These are phyloP conservation scores for Metschnikowia baotianmanensis DNA, from an alignment of 805 yeast species.

Conservation along the genomic window DNA sequence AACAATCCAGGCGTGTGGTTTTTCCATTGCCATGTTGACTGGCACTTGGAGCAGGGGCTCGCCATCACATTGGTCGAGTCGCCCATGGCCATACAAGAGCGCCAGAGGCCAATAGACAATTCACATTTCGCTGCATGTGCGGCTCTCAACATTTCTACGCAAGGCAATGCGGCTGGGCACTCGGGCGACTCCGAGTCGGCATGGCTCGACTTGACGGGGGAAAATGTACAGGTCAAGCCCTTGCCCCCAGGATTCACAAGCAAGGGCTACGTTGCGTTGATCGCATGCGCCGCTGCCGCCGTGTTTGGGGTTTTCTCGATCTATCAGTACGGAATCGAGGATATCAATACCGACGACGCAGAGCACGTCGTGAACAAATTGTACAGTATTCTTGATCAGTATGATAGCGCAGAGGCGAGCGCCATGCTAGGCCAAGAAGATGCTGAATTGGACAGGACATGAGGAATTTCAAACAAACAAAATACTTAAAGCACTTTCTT, in stretches of 20 bases:
- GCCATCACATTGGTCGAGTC: constrained; percentile 72
- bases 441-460: neutral
- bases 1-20: constrained; percentile 94
- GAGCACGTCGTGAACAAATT: constrained; percentile 39
- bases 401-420: constrained; percentile 20
- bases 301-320: constrained; percentile 60
- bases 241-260: constrained; percentile 69
- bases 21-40: constrained; percentile 88
- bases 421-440: constrained; percentile 12
- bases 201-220: constrained; percentile 60
- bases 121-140: constrained; percentile 52
- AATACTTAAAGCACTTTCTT: too few relatives aligned
- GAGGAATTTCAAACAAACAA: neutral
- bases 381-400: constrained; percentile 28
- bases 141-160: constrained; percentile 41
- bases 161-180: constrained; percentile 70
- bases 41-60: constrained; percentile 82
- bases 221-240: constrained; percentile 56
- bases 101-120: constrained; percentile 34
- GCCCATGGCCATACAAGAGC: constrained; percentile 48
- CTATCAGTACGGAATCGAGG: constrained; percentile 63
- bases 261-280: constrained; percentile 66
- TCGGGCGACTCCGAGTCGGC: constrained; percentile 44
- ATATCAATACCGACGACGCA: constrained; percentile 50
- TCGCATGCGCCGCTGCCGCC: constrained; percentile 53